Conservation (phyloP, 441 rosid genomes). For the Dalechampia spathulata region DNA sequence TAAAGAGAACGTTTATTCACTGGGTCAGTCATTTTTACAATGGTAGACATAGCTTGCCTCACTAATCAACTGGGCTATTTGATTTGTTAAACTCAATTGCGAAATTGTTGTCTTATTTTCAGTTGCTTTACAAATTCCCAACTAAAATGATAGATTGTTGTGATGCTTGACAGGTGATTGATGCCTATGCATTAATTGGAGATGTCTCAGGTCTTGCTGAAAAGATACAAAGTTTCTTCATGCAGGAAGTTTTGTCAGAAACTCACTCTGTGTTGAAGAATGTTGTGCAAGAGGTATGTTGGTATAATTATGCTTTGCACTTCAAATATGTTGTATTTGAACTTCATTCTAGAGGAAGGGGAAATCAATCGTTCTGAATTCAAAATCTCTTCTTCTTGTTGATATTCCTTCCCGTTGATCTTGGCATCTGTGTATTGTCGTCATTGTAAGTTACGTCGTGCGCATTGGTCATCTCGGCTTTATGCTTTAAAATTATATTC, state of each 20-base stretch:
- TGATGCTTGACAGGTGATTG: constrained; percentile 62
- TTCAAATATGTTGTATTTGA: neutral
- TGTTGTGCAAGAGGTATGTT: constrained; percentile 70
- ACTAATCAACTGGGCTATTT: too few relatives aligned
- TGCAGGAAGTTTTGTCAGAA: constrained; percentile 97
- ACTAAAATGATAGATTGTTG: constrained; percentile 14
- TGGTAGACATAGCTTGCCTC: too few relatives aligned
- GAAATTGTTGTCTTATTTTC: constrained; percentile 2
- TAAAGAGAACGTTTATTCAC: neutral
- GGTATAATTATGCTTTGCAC: constrained; percentile 13
- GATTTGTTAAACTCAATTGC: neutral
- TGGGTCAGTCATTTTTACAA: too few relatives aligned
- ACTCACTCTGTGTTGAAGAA: constrained; percentile 73
- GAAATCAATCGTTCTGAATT: constrained; percentile 5
- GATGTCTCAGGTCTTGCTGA: constrained; percentile 97
- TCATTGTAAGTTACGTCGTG: constrained; percentile 2
- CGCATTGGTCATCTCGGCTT: too few relatives aligned
- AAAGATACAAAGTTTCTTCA: constrained; percentile 94
- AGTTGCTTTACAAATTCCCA: neutral
- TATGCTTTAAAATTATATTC: neutral
- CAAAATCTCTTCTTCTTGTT: neutral
- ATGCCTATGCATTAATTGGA: constrained; percentile 97
- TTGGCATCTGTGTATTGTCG: neutral
- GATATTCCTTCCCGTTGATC: neutral
- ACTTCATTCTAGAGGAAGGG: neutral